Evolutionary conservation across 108 stramenopile genomes (phyloP), one percentile per base, ranked within the genome.

Genomic region (Cyclotella baltica): DNA sequence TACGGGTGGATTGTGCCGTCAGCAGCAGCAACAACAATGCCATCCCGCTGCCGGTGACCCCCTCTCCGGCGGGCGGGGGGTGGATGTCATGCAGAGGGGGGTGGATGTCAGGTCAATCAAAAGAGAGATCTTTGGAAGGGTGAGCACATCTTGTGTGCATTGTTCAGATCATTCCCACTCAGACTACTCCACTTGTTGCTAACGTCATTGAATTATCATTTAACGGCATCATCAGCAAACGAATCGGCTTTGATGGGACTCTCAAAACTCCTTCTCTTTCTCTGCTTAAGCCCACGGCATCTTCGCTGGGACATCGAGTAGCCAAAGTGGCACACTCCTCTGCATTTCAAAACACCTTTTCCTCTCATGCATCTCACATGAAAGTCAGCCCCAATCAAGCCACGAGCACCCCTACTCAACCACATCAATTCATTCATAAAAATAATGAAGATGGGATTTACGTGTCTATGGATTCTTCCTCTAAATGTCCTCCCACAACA

Each of bases 251-350:
- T 30, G 73, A 73, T 34, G 72, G 64, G 10, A 75, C 73, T 20
- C 19, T 4, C n/a, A 36, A 31, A 55, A 75, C 73, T 0, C 73
- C 73, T 19, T 75, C 73, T 29, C 29, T 66, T 16, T 47, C 62
- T 28, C 73, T 75, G 18, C 64, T 75, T 15, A 75, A 66, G 46
- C 73, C 63, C 10, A 75, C 73, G 18, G 64, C 73, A 3, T 62
- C 61, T 29, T 75, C 73, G 25, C 27, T 75, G 23, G 52, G 64
- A 11, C 63, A 75, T 38, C 50, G 53, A 16, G 73, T 75, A 5
- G 43, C 43, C 47, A 75, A 75, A 27, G 55, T 52, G 58, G 46
- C 62, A 4, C 31, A 33, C 34, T 62, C 72, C 10, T 33, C 59
- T 30, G 29, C 40, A 25, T 27, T 30, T 34, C 43, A 22, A 30